Conservation (phyloP, 306 rosid genomes). For the Boehmeria nivea region DNA sequence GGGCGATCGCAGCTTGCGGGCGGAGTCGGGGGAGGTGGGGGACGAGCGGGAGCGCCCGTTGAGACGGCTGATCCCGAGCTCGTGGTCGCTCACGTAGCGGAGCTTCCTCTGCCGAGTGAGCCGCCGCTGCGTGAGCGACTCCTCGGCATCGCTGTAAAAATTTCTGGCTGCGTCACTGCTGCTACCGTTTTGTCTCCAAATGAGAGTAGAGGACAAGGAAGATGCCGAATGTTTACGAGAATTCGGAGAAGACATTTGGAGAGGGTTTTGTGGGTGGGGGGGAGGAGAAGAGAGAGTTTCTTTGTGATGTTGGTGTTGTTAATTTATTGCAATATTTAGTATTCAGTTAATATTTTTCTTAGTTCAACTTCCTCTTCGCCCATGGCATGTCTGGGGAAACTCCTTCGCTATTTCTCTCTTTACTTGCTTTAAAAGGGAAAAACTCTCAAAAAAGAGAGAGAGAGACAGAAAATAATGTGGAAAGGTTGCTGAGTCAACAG, state of each 20-base stretch:
- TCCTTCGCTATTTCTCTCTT: constrained; percentile 5
- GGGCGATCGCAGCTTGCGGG: constrained; percentile 22
- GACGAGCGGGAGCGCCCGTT: constrained; percentile 24
- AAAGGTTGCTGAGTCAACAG: constrained; percentile 8
- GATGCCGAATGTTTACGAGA: constrained; percentile 1
- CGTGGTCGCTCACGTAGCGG: constrained; percentile 38
- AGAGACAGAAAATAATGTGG: background rate
- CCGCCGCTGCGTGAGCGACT: constrained; percentile 33
- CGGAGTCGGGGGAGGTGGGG: constrained; percentile 44
- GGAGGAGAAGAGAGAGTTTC: too few species aligned
- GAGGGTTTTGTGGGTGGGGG: too few species aligned
- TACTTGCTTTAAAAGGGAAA: too few species aligned
- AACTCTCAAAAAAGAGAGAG: too few species aligned
- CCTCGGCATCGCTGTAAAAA: background rate
- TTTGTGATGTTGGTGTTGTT: too few species aligned
- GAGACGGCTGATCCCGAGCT: constrained; percentile 19
- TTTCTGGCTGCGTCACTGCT: constrained; percentile 2
- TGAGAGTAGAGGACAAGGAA: background rate
- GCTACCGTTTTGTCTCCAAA: background rate
- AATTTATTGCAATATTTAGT: too few species aligned
- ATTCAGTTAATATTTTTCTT: too few species aligned
- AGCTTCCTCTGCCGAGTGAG: constrained; percentile 68
- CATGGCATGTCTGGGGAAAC: background rate
- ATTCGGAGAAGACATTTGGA: constrained; percentile 6
- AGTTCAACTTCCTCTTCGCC: too few species aligned